Percentiles rank a stretch among this genome's conserved stretches.
Conservation (phyloP, 345 rosid species). For the Iberis pinnata region DNA sequence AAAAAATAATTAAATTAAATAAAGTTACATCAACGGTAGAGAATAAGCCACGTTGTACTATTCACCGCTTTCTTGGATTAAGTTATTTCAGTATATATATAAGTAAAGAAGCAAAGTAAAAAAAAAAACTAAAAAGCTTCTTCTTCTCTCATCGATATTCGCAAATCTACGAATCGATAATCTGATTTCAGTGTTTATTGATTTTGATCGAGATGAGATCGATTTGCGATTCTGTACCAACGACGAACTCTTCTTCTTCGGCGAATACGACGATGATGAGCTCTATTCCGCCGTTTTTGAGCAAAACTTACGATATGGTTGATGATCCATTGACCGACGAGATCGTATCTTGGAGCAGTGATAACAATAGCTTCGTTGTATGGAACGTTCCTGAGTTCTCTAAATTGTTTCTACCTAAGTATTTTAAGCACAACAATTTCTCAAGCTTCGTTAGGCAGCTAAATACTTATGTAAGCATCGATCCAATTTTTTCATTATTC, state of each 20-base stretch:
- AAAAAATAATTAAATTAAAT: not conserved
- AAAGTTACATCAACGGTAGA: constrained; percentile 2
- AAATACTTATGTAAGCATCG: constrained; percentile 45
- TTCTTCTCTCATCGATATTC: too few relatives aligned
- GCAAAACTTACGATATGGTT: constrained; percentile 54
- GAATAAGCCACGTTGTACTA: not conserved
- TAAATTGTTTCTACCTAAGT: constrained; percentile 43
- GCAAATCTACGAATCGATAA: not conserved
- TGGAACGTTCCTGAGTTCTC: constrained; percentile 52
- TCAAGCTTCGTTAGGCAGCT: constrained; percentile 59
- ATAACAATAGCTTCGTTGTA: constrained; percentile 47
- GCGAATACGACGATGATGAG: constrained; percentile 3
- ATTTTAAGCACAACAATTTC: constrained; percentile 58
- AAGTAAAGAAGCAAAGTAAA: constrained; percentile 11
- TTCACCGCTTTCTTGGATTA: constrained; percentile 26
- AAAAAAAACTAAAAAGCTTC: not conserved
- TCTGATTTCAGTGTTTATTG: not conserved
- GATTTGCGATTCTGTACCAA: constrained; percentile 29
- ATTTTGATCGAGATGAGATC: constrained; percentile 27
- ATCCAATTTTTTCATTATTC: not conserved
- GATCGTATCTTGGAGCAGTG: constrained; percentile 48
- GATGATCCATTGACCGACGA: constrained; percentile 44
- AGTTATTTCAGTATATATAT: too few relatives aligned
- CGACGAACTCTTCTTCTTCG: constrained; percentile 20
- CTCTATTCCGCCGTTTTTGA: constrained; percentile 51